Percentiles rank a stretch among this genome's conserved stretches.
Conservation (phyloP, 176 grass and related monocot genomes). For the Stipa capillata region DNA sequence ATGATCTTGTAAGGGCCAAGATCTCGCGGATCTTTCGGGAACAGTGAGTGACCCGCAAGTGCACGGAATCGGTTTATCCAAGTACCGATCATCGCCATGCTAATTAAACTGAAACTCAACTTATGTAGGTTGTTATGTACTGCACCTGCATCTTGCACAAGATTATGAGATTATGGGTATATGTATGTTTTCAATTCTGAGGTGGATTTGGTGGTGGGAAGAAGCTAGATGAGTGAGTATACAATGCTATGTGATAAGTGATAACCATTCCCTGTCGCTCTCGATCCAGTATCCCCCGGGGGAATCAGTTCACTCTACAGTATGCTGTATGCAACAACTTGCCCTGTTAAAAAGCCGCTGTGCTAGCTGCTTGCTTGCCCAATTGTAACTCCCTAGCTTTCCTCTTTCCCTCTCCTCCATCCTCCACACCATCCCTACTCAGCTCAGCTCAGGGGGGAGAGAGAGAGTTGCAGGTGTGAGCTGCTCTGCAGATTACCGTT, state of each 20-base stretch:
- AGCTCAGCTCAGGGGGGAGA: neutral
- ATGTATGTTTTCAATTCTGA: neutral
- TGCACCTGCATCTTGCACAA: neutral
- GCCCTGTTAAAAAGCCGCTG: constrained; percentile 6
- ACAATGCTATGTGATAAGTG: constrained; percentile 4
- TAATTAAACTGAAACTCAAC: neutral
- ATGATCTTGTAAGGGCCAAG: no score
- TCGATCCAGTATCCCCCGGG: neutral
- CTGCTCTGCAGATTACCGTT: neutral
- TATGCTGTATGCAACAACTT: neutral
- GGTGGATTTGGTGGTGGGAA: neutral
- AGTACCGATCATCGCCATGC: neutral
- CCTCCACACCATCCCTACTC: neutral
- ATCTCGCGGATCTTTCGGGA: constrained; percentile 1
- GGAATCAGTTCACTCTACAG: constrained; percentile 25
- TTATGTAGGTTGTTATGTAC: neutral
- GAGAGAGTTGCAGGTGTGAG: neutral
- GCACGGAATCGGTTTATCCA: neutral
- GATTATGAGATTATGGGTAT: neutral
- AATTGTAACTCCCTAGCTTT: neutral
- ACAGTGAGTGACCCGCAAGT: neutral
- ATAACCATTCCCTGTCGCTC: constrained; percentile 17
- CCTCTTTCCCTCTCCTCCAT: neutral
- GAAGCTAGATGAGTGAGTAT: neutral
- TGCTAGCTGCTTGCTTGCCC: neutral